A percentile compares a stretch with the other conserved stretches of the same genome.
Conservation (phyloP, 495 filamentous ascomycete genomes). For the Penicillium paxilli region DNA sequence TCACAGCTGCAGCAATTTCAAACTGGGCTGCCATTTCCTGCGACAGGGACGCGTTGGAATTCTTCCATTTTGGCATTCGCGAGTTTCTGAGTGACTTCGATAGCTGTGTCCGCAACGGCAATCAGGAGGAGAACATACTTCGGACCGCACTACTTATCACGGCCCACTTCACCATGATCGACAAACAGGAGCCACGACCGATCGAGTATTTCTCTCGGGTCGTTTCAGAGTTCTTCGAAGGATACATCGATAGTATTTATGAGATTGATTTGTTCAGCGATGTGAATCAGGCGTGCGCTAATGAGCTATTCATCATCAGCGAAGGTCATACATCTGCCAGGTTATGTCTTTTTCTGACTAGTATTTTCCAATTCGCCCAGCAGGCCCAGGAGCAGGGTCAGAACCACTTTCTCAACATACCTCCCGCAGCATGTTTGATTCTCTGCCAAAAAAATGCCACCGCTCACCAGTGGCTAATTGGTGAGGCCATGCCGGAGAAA, state of each 20-base stretch:
- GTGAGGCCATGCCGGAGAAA: conserved; percentile 19
- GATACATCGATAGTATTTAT: conserved; percentile 29
- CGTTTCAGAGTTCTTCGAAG: conserved; percentile 29
- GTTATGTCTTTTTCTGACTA: conserved; percentile 24
- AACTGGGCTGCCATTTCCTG: conserved; percentile 23
- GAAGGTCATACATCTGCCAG: conserved; percentile 19
- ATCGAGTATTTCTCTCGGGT: conserved; percentile 30
- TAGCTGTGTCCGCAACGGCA: conserved; percentile 22
- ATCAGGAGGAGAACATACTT: conserved; percentile 25
- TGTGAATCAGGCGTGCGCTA: conserved; percentile 26
- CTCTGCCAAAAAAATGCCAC: conserved; percentile 22
- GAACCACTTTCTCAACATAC: conserved; percentile 20
- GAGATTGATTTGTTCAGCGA: conserved; percentile 29
- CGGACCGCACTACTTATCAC: conserved; percentile 24
- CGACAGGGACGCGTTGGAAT: conserved; percentile 26
- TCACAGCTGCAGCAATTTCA: conserved; percentile 23
- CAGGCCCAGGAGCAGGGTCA: conserved; percentile 13
- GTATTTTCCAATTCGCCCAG: conserved; percentile 23
- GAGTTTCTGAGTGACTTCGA: conserved; percentile 31
- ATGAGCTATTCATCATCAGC: conserved; percentile 25
- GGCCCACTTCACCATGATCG: conserved; percentile 30
- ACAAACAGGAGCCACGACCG: conserved; percentile 24
- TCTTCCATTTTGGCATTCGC: conserved; percentile 24
- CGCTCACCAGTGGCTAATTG: conserved; percentile 25
- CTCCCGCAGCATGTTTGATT: conserved; percentile 21